Conservation (phyloP, 78 protist genomes). For the slime mould (Dictyostelium discoideum) region DNA sequence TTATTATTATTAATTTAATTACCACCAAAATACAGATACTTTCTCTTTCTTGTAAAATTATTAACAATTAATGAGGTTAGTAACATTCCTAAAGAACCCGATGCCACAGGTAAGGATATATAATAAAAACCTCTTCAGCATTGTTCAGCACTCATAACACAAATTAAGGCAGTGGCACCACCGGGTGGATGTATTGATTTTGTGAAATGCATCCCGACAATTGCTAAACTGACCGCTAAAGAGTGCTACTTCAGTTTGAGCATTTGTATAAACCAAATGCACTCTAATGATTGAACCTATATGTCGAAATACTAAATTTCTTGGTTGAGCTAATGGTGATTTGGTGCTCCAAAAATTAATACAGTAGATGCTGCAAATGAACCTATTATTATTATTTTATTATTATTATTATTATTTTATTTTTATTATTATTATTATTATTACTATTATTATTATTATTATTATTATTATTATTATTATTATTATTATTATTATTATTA, state of each 20-base stretch:
- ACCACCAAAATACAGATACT: slow-evolving; percentile 52
- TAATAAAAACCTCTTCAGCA: slow-evolving; percentile 55
- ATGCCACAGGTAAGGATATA: slow-evolving; percentile 33
- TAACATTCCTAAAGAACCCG: slow-evolving; percentile 39
- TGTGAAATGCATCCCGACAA: slow-evolving; percentile 70
- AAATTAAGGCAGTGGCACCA: slow-evolving; percentile 83
- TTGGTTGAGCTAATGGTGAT: slow-evolving; percentile 85
- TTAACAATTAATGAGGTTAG: slow-evolving; percentile 55
- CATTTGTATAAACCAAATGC: neutral
- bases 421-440: too few relatives aligned
- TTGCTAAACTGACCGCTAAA: slow-evolving; percentile 46
- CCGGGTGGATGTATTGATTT: slow-evolving; percentile 85
- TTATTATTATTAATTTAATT: neutral
- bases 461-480: too few relatives aligned
- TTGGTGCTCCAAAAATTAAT: slow-evolving; percentile 70
- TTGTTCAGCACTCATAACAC: slow-evolving; percentile 1
- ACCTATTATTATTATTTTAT: too few relatives aligned
- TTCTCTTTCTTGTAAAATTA: slow-evolving; percentile 58
- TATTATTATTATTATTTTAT: too few relatives aligned
- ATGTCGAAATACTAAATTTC: slow-evolving; percentile 79
- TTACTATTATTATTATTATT: too few relatives aligned
- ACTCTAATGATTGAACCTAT: slow-evolving; percentile 30
- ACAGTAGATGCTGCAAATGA: slow-evolving; percentile 87
- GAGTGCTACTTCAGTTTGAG: slow-evolving; percentile 1
- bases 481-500: neutral